phyloP scores from a whole-genome alignment of 2,329 filamentous ascomycete species.

The Periconia sp. region DNA sequence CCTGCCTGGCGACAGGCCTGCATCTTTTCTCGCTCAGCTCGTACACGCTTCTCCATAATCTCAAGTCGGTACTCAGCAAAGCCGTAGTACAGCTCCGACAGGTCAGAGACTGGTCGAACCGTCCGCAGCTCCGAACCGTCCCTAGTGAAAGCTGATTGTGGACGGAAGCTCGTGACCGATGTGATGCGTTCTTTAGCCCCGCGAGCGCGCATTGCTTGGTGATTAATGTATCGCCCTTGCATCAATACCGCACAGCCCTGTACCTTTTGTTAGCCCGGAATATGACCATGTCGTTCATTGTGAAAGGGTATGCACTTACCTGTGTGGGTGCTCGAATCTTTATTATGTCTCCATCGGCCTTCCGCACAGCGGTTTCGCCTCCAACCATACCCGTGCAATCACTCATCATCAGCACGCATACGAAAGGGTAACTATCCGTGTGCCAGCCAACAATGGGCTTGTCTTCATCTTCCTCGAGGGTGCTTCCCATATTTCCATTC shows the following conservation, averaged over 20 bases:
- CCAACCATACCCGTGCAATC: slow-evolving; percentile 65
- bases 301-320: too few species aligned
- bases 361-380: slow-evolving; percentile 65
- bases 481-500: slow-evolving; percentile 48
- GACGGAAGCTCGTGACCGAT: slow-evolving; percentile 68
- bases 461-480: slow-evolving; percentile 48
- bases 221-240: slow-evolving; percentile 68
- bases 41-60: slow-evolving; percentile 62
- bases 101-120: slow-evolving; percentile 60
- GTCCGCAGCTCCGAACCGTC: slow-evolving; percentile 65
- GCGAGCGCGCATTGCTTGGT: slow-evolving; percentile 62
- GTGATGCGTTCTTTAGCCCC: slow-evolving; percentile 64
- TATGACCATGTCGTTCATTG: too few species aligned
- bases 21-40: slow-evolving; percentile 44
- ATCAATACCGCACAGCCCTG: slow-evolving; percentile 66
- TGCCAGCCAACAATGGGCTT: slow-evolving; percentile 65
- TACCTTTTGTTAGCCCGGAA: too few species aligned
- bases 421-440: slow-evolving; percentile 66
- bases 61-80: slow-evolving; percentile 65
- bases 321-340: slow-evolving; percentile 63
- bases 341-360: slow-evolving; percentile 55
- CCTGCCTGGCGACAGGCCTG: slow-evolving; percentile 35
- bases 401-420: slow-evolving; percentile 69
- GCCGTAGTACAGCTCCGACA: slow-evolving; percentile 61
- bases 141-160: slow-evolving; percentile 54